Base-by-base conservation (phyloP, 1,284 basidiomycete species). In the Marasmius oreades region DNA sequence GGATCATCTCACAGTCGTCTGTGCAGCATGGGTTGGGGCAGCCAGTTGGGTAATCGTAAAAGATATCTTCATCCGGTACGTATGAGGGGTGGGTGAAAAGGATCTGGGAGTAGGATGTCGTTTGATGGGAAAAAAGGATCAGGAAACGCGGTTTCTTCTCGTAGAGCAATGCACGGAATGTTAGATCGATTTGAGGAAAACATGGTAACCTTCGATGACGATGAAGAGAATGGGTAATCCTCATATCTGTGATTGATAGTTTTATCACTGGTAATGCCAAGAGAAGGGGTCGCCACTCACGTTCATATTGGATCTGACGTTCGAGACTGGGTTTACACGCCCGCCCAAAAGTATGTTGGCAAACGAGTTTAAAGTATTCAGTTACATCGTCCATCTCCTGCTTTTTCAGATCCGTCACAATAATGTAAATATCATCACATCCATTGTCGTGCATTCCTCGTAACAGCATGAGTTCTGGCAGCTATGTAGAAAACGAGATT, bases 1-100 rank as follows among this genome's bases (percentile, higher is more conserved):
- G 81, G 62, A 89, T 84, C 79, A 89, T 86, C 70, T 89, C 87
- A 66, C 87, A 89, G 65, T 89, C 86, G 61, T 89, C 87, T 33
- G 80, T 85, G 67, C 86, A 89, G 62, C 82, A 85, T 1, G 84
- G 86, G 59, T 88, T 89, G 26, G 85, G 86, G 61, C 87, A 89
- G 20, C 86, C 87, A 5, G 82, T 86, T 1, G 86, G 86, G 62
- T 87, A 87, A 67, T 89, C 85, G 67, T 80, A 82, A 69, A 85
- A 89, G 44, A 88, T 79, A 36, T 86, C 82, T 63, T 81, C 77
- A 26, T 84, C 76, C n/a, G 86, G 86, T 53, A 89, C 86, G 65
- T 81, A 88, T 31, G 79, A 73, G 20, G 77, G 74, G 63, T 88
- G 79, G 0, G 87, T 86, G 74, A 89, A 89, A 67, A 89, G 78